Conservation (phyloP, 1,139 yeast species). For the Diutina neorugosa region DNA sequence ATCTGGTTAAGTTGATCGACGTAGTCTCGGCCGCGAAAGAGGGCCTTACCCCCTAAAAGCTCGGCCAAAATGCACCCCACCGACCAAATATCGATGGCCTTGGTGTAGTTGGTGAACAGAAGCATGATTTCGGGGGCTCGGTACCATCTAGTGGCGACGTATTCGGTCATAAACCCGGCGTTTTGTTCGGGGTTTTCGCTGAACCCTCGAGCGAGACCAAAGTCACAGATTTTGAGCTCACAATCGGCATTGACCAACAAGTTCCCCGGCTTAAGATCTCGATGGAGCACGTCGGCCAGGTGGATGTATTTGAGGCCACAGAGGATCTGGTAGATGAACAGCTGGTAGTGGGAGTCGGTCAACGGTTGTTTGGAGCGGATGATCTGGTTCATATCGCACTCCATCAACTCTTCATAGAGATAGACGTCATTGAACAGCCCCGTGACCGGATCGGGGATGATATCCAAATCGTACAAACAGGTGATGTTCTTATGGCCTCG, state of each 20-base stretch:
- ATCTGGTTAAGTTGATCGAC: constrained; percentile 92
- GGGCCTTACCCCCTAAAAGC: constrained; percentile 80
- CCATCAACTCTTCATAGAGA: constrained; percentile 91
- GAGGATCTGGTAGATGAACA: constrained; percentile 80
- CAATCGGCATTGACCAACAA: constrained; percentile 91
- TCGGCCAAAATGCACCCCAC: constrained; percentile 96
- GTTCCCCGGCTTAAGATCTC: constrained; percentile 93
- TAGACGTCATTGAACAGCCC: constrained; percentile 83
- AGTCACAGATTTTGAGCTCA: constrained; percentile 91
- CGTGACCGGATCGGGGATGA: constrained; percentile 58
- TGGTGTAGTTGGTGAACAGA: constrained; percentile 83
- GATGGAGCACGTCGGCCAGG: constrained; percentile 88
- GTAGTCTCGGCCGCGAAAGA: constrained; percentile 89
- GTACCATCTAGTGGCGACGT: constrained; percentile 97
- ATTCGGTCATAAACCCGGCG: constrained; percentile 83
- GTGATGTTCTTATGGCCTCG: constrained; percentile 91
- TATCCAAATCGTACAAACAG: constrained; percentile 77
- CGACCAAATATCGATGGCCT: constrained; percentile 95
- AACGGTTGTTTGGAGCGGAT: constrained; percentile 88
- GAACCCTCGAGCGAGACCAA: constrained; percentile 94
- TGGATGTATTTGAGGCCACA: constrained; percentile 93
- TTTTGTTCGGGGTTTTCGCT: constrained; percentile 75
- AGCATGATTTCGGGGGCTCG: constrained; percentile 97
- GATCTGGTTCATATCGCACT: constrained; percentile 96
- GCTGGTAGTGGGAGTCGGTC: constrained; percentile 91